Conservation (phyloP, 2,329 filamentous ascomycete species). For the Colletotrichum sp. region DNA sequence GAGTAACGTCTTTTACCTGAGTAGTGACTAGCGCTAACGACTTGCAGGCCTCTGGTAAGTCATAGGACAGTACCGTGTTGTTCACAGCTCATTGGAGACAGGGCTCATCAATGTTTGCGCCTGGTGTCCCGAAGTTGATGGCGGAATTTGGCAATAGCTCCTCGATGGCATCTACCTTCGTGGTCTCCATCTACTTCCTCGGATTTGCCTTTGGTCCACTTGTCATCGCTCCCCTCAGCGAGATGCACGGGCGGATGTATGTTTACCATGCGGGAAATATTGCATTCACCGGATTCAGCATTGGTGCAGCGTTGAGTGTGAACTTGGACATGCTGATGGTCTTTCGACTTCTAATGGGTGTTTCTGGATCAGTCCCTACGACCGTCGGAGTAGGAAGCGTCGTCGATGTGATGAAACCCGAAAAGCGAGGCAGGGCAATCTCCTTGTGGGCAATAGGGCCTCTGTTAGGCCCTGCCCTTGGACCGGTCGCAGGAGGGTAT, state of each 20-base stretch:
- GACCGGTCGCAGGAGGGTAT: slow-evolving; percentile 49
- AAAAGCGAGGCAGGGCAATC: slow-evolving; percentile 54
- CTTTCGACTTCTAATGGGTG: slow-evolving; percentile 51
- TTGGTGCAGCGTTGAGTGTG: slow-evolving; percentile 41
- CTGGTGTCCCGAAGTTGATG: slow-evolving; percentile 61
- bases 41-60: slow-evolving; percentile 11
- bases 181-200: slow-evolving; percentile 62
- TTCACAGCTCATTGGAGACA: background rate
- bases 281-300: slow-evolving; percentile 44
- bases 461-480: slow-evolving; percentile 52
- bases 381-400: slow-evolving; percentile 56
- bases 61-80: rapidly evolving
- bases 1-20: background rate
- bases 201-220: slow-evolving; percentile 55
- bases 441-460: slow-evolving; percentile 54
- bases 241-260: slow-evolving; percentile 68
- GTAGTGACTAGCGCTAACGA: slow-evolving; percentile 9
- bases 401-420: slow-evolving; percentile 51
- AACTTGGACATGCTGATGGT: slow-evolving; percentile 48
- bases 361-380: slow-evolving; percentile 46
- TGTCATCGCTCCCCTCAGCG: slow-evolving; percentile 71
- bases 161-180: slow-evolving; percentile 54
- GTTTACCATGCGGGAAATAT: slow-evolving; percentile 47
- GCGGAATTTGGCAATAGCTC: slow-evolving; percentile 53
- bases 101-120: slow-evolving; percentile 56